phyloP scores from a whole-genome alignment of 2,329 filamentous ascomycete species.

The Zasmidium citrigriseum region DNA sequence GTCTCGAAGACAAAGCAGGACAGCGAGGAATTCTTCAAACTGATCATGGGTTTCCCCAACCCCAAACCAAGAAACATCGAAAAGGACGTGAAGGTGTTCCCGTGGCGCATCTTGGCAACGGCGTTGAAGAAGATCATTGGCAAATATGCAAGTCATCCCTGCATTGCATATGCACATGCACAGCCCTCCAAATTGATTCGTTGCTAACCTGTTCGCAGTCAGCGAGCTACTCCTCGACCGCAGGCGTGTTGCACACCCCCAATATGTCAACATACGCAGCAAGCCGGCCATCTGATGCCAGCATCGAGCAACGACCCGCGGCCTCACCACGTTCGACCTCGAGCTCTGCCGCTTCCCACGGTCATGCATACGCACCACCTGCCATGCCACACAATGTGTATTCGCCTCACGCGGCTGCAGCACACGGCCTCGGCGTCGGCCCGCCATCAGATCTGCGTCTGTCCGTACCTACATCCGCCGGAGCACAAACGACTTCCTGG shows the following conservation, averaged over 20 bases:
- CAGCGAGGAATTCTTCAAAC: conserved; percentile 96
- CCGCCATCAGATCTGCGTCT: conserved; percentile 42
- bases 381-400: conserved; percentile 32
- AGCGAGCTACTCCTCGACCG: conserved; percentile 69
- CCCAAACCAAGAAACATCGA: conserved; percentile 97
- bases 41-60: conserved; percentile 96
- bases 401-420: conserved; percentile 28
- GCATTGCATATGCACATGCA: conserved; percentile 30
- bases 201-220: conserved; percentile 52
- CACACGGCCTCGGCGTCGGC: conserved; percentile 35
- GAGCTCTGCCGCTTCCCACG: conserved; percentile 35
- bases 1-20: conserved; percentile 91
- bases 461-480: conserved; percentile 31
- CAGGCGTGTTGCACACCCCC: conserved; percentile 45
- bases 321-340: conserved; percentile 34
- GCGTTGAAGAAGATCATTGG: conserved; percentile 97
- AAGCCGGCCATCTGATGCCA: conserved; percentile 48
- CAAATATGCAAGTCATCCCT: conserved; percentile 72
- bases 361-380: conserved; percentile 32
- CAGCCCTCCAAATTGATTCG: conserved; percentile 19
- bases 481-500: conserved; percentile 34
- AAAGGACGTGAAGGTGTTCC: conserved; percentile 98
- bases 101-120: conserved; percentile 84
- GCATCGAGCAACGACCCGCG: conserved; percentile 44
- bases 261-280: conserved; percentile 28